phyloP scores from a whole-genome alignment of 495 filamentous ascomycete genomes.

The Podospora fimiseda region DNA sequence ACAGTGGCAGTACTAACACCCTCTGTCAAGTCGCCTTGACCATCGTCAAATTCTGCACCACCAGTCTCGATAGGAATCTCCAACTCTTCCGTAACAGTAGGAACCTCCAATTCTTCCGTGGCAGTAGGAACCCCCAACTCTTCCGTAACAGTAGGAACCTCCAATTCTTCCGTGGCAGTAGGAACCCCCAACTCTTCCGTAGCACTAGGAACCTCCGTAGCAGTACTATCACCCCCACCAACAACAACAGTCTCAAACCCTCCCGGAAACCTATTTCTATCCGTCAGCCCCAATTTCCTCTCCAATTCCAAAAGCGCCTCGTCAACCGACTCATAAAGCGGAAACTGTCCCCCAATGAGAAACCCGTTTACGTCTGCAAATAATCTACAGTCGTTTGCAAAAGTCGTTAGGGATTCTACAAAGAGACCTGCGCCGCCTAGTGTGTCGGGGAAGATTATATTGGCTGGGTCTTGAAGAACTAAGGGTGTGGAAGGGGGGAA shows the following conservation, averaged over 20 bases:
- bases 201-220: not conserved
- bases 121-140: no score
- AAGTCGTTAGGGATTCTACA: slow-evolving; percentile 23
- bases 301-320: not conserved
- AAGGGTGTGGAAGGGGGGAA: slow-evolving; percentile 20
- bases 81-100: no score
- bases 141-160: no score
- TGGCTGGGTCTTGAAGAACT: slow-evolving; percentile 30
- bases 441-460: slow-evolving; percentile 28
- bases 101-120: no score
- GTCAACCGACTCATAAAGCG: not conserved
- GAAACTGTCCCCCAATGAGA: not conserved
- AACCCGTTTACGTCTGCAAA: not conserved
- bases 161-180: no score
- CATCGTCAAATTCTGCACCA: no score
- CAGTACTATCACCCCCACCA: no score
- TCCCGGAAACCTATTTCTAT: not conserved
- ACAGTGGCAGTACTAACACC: no score
- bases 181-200: not conserved
- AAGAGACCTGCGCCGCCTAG: slow-evolving; percentile 22
- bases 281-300: not conserved
- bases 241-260: not conserved
- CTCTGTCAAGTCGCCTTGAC: no score
- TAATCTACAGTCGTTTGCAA: slow-evolving; percentile 25
- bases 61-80: no score